Conservation (phyloP, 148 eudicot genomes). For the Polygonum aviculare region DNA sequence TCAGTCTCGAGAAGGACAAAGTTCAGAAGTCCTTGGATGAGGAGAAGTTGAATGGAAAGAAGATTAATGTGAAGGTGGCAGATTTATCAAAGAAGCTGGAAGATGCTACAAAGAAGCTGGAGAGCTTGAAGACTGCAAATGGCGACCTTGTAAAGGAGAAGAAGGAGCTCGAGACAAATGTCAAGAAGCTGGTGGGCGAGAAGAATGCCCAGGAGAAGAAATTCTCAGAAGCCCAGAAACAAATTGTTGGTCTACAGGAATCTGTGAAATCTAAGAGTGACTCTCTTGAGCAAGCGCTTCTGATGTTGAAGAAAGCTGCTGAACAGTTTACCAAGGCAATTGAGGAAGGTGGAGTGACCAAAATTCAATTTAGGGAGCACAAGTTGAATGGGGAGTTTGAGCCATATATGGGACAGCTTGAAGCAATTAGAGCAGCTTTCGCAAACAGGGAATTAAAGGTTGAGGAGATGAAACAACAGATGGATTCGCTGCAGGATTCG, state of each 20-base stretch:
- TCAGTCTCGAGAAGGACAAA: conserved; percentile 37
- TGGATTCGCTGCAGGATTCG: conserved; percentile 35
- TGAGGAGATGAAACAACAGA: conserved; percentile 46
- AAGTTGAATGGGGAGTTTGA: conserved; percentile 29
- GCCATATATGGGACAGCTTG: conserved; percentile 36
- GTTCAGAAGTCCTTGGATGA: conserved; percentile 25
- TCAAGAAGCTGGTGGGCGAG: conserved; percentile 23
- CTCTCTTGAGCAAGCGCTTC: conserved; percentile 24
- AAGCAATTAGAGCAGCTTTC: conserved; percentile 43
- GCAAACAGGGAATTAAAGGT: conserved; percentile 36
- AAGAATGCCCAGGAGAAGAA: conserved; percentile 26
- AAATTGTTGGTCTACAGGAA: conserved; percentile 23
- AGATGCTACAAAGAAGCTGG: conserved; percentile 24
- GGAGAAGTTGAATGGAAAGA: conserved; percentile 35
- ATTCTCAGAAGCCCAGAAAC: conserved; percentile 19
- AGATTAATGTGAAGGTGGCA: conserved; percentile 26
- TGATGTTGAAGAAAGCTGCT: conserved; percentile 35
- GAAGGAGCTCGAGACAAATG: conserved; percentile 34
- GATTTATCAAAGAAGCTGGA: conserved; percentile 34
- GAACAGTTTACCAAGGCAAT: conserved; percentile 15
- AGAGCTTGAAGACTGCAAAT: conserved; percentile 27
- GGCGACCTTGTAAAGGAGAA: conserved; percentile 27
- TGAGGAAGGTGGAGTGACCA: conserved; percentile 1
- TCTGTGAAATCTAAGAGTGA: conserved; percentile 26
- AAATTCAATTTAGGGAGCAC: conserved; percentile 10